Evolutionary conservation across 192 early-diverging fungal genomes (phyloP).

Genomic region (Rhizoclosmatium sp.): DNA sequence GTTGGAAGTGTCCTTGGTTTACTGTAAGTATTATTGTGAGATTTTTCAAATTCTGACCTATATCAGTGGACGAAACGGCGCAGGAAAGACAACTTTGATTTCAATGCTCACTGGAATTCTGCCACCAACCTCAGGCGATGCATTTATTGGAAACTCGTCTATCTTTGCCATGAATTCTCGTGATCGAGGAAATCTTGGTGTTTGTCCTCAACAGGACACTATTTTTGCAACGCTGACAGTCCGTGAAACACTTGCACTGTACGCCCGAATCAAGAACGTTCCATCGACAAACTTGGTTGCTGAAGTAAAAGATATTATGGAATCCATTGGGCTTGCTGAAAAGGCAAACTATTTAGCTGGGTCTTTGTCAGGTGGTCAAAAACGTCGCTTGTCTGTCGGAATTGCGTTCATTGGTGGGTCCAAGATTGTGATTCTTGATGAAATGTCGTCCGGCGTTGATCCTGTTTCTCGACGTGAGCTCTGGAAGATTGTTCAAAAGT

Average conservation of each 20-base stretch:
- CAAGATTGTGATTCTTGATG: conserved; percentile 57
- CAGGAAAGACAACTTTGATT: conserved; percentile 74
- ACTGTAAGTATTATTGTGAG: too few species aligned
- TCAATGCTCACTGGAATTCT: conserved; percentile 69
- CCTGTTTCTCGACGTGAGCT: conserved; percentile 52
- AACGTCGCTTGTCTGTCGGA: conserved; percentile 56
- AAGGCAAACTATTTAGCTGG: conserved; percentile 45
- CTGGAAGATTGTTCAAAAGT: conserved; percentile 64
- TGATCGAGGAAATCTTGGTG: conserved; percentile 35
- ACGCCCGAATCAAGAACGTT: conserved; percentile 60
- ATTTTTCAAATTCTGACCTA: too few species aligned
- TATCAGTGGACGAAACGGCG: conserved; percentile 66
- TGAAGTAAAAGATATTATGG: conserved; percentile 30
- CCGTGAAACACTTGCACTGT: conserved; percentile 57
- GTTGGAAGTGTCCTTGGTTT: conserved; percentile 56
- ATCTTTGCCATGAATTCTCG: background rate
- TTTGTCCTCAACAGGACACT: conserved; percentile 67
- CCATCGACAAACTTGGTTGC: conserved; percentile 28
- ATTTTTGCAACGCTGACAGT: conserved; percentile 56
- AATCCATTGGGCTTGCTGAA: conserved; percentile 31
- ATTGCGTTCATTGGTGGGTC: conserved; percentile 63
- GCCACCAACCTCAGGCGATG: conserved; percentile 62
- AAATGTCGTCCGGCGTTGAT: conserved; percentile 71
- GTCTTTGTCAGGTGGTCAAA: conserved; percentile 64
- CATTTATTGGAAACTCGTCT: conserved; percentile 50